Percentiles rank a stretch among this genome's conserved stretches.
phyloP scores from a whole-genome alignment of 108 stramenopile species.

The Parietichytrium sp. region DNA sequence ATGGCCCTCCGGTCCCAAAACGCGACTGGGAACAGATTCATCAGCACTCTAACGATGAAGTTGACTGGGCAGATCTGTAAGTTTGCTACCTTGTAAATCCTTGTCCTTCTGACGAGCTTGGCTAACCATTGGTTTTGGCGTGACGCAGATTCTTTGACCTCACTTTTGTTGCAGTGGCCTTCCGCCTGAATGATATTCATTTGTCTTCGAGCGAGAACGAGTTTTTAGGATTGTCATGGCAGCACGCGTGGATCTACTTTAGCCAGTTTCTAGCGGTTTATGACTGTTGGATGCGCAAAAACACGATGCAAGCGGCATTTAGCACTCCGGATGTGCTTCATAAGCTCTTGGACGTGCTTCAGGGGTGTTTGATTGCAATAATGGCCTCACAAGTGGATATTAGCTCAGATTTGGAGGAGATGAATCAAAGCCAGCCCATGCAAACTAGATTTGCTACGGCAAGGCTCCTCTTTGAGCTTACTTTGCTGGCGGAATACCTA shows the following conservation, averaged over 20 bases:
- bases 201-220: no score
- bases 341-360: background rate
- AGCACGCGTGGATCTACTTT: no score
- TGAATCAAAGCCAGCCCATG: no score
- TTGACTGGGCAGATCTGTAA: no score
- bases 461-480: background rate
- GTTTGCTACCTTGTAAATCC: no score
- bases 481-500: background rate
- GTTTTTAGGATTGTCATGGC: background rate
- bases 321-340: constrained; percentile 9
- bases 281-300: background rate
- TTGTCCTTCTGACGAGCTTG: no score
- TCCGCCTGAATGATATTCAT: background rate
- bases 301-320: background rate
- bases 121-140: no score
- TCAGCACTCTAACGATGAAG: no score
- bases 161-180: background rate
- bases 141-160: constrained; percentile 35
- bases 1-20: no score
- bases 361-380: background rate
- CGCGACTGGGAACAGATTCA: no score
- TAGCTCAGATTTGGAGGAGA: background rate
- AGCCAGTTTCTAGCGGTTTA: background rate
- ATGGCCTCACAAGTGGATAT: background rate
- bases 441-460: constrained; percentile 19